These are phyloP conservation scores for Penicillium sumatraense DNA, from an alignment of 2,329 filamentous ascomycete species.

Conservation along the genomic window DNA sequence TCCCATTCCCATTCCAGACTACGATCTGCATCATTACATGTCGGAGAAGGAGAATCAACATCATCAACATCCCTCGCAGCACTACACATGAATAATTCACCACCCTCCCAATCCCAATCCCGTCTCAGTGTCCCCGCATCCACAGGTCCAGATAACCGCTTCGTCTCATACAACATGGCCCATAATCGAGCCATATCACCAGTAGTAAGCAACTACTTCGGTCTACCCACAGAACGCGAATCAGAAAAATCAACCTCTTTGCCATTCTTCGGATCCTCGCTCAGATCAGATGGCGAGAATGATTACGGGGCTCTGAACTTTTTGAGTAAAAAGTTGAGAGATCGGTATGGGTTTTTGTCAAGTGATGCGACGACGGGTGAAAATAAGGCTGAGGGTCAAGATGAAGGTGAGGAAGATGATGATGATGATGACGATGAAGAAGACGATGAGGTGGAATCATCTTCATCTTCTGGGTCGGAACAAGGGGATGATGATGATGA, in stretches of 20 bases:
- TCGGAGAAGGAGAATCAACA: slow-evolving; percentile 26
- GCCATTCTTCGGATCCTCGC: slow-evolving; percentile 31
- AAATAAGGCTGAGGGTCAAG: slow-evolving; percentile 22
- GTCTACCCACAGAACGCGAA: slow-evolving; percentile 42
- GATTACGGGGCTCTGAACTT: slow-evolving; percentile 61
- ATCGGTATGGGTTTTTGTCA: slow-evolving; percentile 41
- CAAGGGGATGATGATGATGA: slow-evolving; percentile 43
- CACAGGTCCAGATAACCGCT: slow-evolving; percentile 27
- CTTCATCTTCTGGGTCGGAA: slow-evolving; percentile 38
- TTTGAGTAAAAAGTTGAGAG: slow-evolving; percentile 55
- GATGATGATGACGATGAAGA: slow-evolving; percentile 2
- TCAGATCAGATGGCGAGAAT: slow-evolving; percentile 31
- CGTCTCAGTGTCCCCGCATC: slow-evolving; percentile 25
- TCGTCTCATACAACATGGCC: slow-evolving; percentile 41
- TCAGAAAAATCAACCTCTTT: slow-evolving; percentile 33
- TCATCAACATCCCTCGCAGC: slow-evolving; percentile 27
- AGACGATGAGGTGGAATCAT: slow-evolving; percentile 18
- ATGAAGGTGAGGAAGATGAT: slow-evolving; percentile 23
- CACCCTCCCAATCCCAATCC: slow-evolving; percentile 29
- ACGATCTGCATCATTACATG: slow-evolving; percentile 34
- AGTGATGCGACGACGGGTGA: slow-evolving; percentile 32
- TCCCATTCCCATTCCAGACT: slow-evolving; percentile 19
- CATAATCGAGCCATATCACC: slow-evolving; percentile 47
- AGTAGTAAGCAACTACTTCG: slow-evolving; percentile 52
- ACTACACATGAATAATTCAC: slow-evolving; percentile 35